Evolutionary conservation across 257 asterid genomes (phyloP), one percentile per base, ranked within the genome.

Genomic region (Solanum arcanum): DNA sequence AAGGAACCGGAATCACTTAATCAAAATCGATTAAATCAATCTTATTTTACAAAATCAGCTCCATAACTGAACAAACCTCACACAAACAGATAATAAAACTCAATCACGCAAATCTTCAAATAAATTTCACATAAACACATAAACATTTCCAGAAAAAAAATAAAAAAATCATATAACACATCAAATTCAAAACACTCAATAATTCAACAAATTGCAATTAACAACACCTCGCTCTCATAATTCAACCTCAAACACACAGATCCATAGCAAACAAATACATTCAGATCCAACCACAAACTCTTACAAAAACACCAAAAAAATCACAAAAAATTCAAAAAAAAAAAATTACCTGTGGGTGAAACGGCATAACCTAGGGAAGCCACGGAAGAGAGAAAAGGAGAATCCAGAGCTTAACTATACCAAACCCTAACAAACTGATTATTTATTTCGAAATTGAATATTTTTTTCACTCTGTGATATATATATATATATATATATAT

Each of bases 311-410:
- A 42, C 31, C 12, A 3, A 75, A 39, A 35, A 75, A 21, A 6
- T 12, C 27, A 74, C 2, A 7, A 74, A 74, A 74, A 33, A 33
- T 33, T 4, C 33, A 31, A 5, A 0, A 1, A 12, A 49, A 16
- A 18, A 52, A 16, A 10, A 29, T 49, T 31, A 81, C 85, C 85
- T 81, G 85, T 16, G 6, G 85, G 46, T 31, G 44, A 11, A 81
- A 81, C 46, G 70, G 85, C 85, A 81, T 81, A 49, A 81, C 85
- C 85, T 81, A 81, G 68, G 69, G 85, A 81, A 81, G 85, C 85
- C 85, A 80, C 85, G 69, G 85, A 80, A 47, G 85, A 29, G 18
- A 80, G 29, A 80, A 80, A 80, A 31, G 16, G 60, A 49, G 42
- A 81, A 81, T 81, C 85, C 85, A 81, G 85, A 81, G 85, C 70